Evolutionary conservation across 2,329 filamentous ascomycete species (phyloP).

Genomic region (Madurella mycetomatis): DNA sequence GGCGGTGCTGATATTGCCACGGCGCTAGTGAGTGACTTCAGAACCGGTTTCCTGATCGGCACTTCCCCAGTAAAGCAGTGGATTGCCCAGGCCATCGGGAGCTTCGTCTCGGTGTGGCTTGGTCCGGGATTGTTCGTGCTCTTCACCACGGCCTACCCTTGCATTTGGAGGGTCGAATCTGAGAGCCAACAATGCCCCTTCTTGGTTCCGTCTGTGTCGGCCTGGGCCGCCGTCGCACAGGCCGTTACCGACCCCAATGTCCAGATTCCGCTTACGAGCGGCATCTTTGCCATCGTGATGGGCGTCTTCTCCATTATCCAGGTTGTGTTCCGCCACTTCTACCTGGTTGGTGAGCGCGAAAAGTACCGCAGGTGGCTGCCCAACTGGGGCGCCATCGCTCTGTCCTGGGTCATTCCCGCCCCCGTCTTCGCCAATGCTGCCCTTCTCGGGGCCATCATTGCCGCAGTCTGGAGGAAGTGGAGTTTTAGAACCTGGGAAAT

Average conservation of each 20-base stretch:
- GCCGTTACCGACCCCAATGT: conserved; percentile 56
- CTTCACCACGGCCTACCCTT: conserved; percentile 65
- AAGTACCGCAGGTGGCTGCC: conserved; percentile 54
- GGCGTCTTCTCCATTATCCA: conserved; percentile 47
- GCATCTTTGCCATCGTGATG: conserved; percentile 55
- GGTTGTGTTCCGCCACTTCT: conserved; percentile 52
- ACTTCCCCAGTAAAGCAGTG: conserved; percentile 63
- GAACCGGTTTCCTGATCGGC: conserved; percentile 62
- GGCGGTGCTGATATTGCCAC: conserved; percentile 52
- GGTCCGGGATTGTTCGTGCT: conserved; percentile 64
- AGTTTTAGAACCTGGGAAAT: conserved; percentile 50
- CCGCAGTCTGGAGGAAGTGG: conserved; percentile 51
- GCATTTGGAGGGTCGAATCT: conserved; percentile 47
- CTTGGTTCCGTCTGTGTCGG: conserved; percentile 57
- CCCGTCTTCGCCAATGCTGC: conserved; percentile 57
- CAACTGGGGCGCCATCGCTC: conserved; percentile 58
- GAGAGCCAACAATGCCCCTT: conserved; percentile 52
- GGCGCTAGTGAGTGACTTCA: conserved; percentile 58
- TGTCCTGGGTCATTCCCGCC: conserved; percentile 54
- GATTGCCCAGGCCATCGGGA: conserved; percentile 60
- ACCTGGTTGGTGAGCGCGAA: conserved; percentile 47
- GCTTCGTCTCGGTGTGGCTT: conserved; percentile 60
- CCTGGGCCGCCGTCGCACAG: conserved; percentile 62
- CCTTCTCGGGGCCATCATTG: conserved; percentile 49
- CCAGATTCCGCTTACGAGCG: conserved; percentile 50